Conservation (phyloP, 2,329 filamentous ascomycete species). For the Ceratocystis ficicola region DNA sequence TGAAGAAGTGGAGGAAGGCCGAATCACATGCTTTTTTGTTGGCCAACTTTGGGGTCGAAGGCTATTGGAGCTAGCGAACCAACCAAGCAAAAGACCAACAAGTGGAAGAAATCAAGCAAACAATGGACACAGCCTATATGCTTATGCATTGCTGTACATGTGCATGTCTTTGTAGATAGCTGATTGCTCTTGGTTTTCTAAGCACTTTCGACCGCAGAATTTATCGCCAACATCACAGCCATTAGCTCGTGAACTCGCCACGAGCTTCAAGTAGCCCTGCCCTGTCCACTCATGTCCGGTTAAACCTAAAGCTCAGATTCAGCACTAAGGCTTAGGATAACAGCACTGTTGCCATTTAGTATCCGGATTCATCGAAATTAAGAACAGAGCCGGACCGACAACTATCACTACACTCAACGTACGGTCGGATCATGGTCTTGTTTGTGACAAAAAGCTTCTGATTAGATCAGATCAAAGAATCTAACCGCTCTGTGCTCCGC, state of each 20-base stretch:
- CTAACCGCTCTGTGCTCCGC: neutral
- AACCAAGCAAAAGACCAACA: neutral
- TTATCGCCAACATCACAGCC: too few relatives aligned
- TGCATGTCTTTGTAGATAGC: neutral
- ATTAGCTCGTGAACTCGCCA: neutral
- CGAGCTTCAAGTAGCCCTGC: neutral
- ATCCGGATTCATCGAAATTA: neutral
- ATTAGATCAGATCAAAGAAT: neutral
- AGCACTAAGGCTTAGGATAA: neutral
- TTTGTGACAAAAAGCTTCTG: neutral
- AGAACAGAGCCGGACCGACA: neutral
- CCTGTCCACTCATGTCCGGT: neutral
- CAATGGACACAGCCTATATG: neutral
- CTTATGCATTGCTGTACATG: neutral
- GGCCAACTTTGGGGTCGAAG: conserved; percentile 10
- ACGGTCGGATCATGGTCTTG: neutral
- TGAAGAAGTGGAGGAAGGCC: conserved; percentile 17
- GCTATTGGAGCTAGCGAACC: conserved; percentile 9
- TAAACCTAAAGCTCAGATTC: neutral
- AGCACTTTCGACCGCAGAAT: too few relatives aligned
- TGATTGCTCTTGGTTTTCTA: too few relatives aligned
- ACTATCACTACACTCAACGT: neutral
- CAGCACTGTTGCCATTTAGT: neutral
- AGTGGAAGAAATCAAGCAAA: neutral
- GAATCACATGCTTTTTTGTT: conserved; percentile 23